These are phyloP conservation scores for Bolboschoenoplectus hybrid DNA, from an alignment of 202 grass and related monocot species.

Conservation along the genomic window DNA sequence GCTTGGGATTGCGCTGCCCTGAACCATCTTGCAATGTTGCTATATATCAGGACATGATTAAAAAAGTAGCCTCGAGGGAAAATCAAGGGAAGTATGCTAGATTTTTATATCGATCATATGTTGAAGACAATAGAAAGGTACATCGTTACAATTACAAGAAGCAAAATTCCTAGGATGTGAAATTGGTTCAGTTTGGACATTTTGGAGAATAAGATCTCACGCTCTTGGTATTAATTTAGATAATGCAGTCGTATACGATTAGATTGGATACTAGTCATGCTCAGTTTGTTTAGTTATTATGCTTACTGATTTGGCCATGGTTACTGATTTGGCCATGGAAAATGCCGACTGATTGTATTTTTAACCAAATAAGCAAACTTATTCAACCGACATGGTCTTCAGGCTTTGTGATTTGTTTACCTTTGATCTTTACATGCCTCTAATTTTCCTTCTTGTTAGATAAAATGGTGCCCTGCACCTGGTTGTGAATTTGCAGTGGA, in stretches of 20 bases:
- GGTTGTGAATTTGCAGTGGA: conserved; percentile 88
- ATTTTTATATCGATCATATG: conserved; percentile 81
- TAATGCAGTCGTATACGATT: conserved; percentile 1
- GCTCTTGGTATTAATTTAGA: background rate
- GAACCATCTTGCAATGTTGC: conserved; percentile 79
- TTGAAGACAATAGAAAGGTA: conserved; percentile 67
- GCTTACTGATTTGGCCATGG: background rate
- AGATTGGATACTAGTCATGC: background rate
- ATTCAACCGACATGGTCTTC: conserved; percentile 25
- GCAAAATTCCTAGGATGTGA: background rate
- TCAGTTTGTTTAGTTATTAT: conserved; percentile 17
- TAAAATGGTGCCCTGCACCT: conserved; percentile 96
- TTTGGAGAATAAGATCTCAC: conserved; percentile 12
- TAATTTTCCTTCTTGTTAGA: conserved; percentile 49
- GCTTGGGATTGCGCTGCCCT: conserved; percentile 86
- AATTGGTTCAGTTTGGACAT: background rate
- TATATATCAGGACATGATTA: conserved; percentile 66
- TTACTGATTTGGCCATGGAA: conserved; percentile 2
- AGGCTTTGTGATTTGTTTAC: background rate
- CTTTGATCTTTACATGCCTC: conserved; percentile 30
- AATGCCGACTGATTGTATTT: background rate
- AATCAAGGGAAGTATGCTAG: conserved; percentile 71
- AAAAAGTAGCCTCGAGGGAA: conserved; percentile 62
- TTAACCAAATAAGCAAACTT: background rate
- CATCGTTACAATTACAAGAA: background rate